Evolutionary conservation across 768 basidiomycete genomes (phyloP).

Genomic region (Chalciporus sphaerocephalus): DNA sequence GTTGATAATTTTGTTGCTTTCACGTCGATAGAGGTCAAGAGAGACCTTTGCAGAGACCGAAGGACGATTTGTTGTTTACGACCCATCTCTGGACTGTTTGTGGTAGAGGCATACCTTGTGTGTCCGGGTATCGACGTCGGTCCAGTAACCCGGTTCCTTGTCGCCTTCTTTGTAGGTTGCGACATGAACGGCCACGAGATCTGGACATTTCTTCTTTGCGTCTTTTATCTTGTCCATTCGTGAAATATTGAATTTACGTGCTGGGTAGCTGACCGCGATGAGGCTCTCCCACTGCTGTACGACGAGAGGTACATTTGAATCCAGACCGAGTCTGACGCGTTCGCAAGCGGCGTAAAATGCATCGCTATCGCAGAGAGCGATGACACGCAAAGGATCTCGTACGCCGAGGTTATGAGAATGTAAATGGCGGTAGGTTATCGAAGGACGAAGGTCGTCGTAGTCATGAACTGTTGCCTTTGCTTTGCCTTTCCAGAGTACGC

Average conservation of each 20-base stretch:
- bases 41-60: slow-evolving; percentile 58
- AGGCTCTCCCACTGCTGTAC: slow-evolving; percentile 85
- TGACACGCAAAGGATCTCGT: slow-evolving; percentile 72
- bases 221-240: slow-evolving; percentile 81
- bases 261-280: slow-evolving; percentile 96
- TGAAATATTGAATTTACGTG: slow-evolving; percentile 90
- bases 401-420: slow-evolving; percentile 64
- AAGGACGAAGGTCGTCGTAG: slow-evolving; percentile 58
- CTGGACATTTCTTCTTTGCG: slow-evolving; percentile 80
- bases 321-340: slow-evolving; percentile 69
- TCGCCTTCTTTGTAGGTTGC: slow-evolving; percentile 92
- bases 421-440: slow-evolving; percentile 77
- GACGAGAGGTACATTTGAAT: slow-evolving; percentile 63
- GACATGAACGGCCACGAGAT: slow-evolving; percentile 83
- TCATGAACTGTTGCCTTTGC: slow-evolving; percentile 41
- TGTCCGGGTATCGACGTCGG: slow-evolving; percentile 80
- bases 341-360: slow-evolving; percentile 86
- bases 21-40: slow-evolving; percentile 86
- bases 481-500: slow-evolving; percentile 53
- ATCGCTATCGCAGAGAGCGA: slow-evolving; percentile 89
- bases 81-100: too few species aligned
- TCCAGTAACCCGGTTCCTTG: slow-evolving; percentile 84
- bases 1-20: slow-evolving; percentile 81
- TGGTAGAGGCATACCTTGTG: slow-evolving; percentile 66
- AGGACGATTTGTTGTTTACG: background rate